A percentile compares a stretch with the other conserved stretches of the same genome.
These are phyloP conservation scores for Betula pendula DNA, from an alignment of 306 rosid species.

Conservation along the genomic window DNA sequence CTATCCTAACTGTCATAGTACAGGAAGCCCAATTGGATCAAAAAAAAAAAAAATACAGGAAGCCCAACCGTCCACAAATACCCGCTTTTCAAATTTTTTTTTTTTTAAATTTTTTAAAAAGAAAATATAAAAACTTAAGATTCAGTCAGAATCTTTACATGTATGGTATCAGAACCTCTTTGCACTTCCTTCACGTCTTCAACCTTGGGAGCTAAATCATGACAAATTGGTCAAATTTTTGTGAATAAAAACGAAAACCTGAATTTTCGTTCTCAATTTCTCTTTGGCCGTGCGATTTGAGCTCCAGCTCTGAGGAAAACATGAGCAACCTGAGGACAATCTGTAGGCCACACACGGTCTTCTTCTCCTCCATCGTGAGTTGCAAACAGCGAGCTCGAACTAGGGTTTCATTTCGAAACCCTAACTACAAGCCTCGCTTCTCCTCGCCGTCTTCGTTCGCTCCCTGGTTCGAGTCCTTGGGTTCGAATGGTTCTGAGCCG, in stretches of 20 bases:
- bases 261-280: background rate
- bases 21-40: background rate
- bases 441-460: slow-evolving; percentile 35
- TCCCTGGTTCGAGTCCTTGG: slow-evolving; percentile 39
- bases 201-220: slow-evolving; percentile 1
- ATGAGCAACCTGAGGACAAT: slow-evolving; percentile 72
- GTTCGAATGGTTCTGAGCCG: slow-evolving; percentile 30
- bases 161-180: slow-evolving; percentile 28
- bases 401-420: slow-evolving; percentile 57
- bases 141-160: slow-evolving; percentile 37
- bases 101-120: background rate
- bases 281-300: background rate
- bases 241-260: background rate
- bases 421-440: slow-evolving; percentile 44
- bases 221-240: too few relatives aligned
- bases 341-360: slow-evolving; percentile 56
- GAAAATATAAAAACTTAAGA: slow-evolving; percentile 12
- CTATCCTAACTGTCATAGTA: slow-evolving; percentile 10
- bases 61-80: slow-evolving; percentile 38
- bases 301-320: slow-evolving; percentile 16
- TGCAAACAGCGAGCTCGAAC: slow-evolving; percentile 57
- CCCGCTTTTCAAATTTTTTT: too few relatives aligned
- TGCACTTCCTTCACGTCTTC: slow-evolving; percentile 40
- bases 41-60: too few relatives aligned
- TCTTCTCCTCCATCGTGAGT: slow-evolving; percentile 57